Evolutionary conservation across 2,329 filamentous ascomycete species (phyloP), one percentile per base, ranked within the genome.

Genomic region (Venturia oleaginea): DNA sequence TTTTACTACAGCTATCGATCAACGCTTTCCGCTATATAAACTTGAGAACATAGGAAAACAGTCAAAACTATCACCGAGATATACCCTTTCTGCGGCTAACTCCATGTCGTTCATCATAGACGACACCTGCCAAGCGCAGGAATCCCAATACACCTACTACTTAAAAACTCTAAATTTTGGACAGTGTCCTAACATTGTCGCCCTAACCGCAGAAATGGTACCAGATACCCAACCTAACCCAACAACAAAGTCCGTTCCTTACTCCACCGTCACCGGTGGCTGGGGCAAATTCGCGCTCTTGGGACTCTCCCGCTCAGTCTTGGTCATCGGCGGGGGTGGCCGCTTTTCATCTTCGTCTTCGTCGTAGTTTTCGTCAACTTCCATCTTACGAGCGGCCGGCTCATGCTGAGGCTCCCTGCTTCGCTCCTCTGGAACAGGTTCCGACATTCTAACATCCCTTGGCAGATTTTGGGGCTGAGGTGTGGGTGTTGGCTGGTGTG

Each of bases 281-380:
- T 57, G 51, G 17, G 51, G 51, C 51, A 57, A 17, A 34, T n/a
- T 57, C 51, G 62, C 62, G 22, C 30, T 63, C 51, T 57, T 63
- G 17, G 62, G 62, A 13, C 62, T 63, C 4, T 63, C 62, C 6
- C 62, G 42, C 13, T 40, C 46, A 8, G 34, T 38, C 38, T 46
- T 40, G 2, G 62, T 48, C 34, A 54, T 55, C 13, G 60, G 60
- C 6, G 60, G 60, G 19, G 43, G 32, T 2, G 62, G 62, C 8
- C 64, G 57, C 74, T 85, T 86, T 48, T 94, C 89, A 66, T 97
- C 93, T 68, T 96, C 92, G 4, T 86, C 91, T 71, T 97, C 93
- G 74, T 97, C 93, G 71, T 99, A 97, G 74, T 97, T 90, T 74
- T 99, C 94, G 69, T 99, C 92, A 24, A 97, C 90, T 7, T 97